A percentile compares a stretch with the other conserved stretches of the same genome.
phyloP scores from a whole-genome alignment of 257 asterid genomes.

The Galeopsis tetrahit region DNA sequence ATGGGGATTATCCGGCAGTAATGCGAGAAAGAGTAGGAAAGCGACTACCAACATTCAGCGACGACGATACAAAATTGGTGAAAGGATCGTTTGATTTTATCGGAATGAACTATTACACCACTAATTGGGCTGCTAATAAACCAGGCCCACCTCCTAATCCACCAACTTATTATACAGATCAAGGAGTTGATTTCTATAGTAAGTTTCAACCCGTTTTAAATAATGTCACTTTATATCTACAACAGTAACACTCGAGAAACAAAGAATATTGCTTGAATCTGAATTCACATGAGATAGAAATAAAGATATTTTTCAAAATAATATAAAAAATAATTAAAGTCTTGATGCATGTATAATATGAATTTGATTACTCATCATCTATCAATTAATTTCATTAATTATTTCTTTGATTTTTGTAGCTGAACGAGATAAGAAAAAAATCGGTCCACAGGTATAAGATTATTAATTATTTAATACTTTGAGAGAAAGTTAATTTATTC shows the following conservation, averaged over 20 bases:
- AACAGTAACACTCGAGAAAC: no score
- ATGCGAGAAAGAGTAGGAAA: conserved; percentile 26
- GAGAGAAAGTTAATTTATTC: no score
- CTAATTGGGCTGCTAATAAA: conserved; percentile 10
- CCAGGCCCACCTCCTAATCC: neutral
- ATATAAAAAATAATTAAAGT: no score
- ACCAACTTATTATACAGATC: conserved; percentile 29
- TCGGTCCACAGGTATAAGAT: conserved; percentile 29
- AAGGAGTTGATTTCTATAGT: conserved; percentile 16
- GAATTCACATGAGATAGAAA: no score
- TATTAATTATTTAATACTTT: no score
- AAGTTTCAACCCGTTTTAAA: neutral
- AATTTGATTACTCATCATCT: no score
- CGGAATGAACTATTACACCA: conserved; percentile 46
- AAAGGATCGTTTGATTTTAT: conserved; percentile 40
- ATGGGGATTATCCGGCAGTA: conserved; percentile 35
- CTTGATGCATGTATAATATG: no score
- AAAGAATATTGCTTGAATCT: no score
- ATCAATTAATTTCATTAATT: no score
- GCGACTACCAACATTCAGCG: conserved; percentile 29
- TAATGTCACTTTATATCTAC: no score
- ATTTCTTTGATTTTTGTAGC: neutral
- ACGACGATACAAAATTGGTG: neutral
- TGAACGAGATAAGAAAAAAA: conserved; percentile 13
- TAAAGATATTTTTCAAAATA: no score